A percentile compares a stretch with the other conserved stretches of the same genome.
phyloP scores from a whole-genome alignment of 2,329 filamentous ascomycete genomes.

The Ascochyta fabae region DNA sequence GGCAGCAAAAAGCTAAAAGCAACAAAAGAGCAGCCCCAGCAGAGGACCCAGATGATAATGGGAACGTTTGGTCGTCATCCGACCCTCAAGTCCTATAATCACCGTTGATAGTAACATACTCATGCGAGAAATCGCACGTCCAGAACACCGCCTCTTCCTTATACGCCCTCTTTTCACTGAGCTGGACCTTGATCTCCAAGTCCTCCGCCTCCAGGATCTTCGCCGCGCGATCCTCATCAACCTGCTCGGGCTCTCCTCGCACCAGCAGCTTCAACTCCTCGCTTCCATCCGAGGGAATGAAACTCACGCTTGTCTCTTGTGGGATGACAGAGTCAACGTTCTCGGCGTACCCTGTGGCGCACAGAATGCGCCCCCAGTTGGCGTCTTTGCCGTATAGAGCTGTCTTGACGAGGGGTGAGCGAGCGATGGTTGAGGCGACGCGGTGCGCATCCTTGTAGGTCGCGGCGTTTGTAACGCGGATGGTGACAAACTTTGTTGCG shows the following conservation, averaged over 20 bases:
- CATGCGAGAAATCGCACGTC: conserved; percentile 87
- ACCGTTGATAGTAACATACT: conserved; percentile 76
- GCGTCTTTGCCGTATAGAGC: conserved; percentile 96
- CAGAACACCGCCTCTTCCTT: conserved; percentile 75
- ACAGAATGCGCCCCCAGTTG: conserved; percentile 97
- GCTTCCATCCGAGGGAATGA: conserved; percentile 78
- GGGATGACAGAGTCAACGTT: conserved; percentile 71
- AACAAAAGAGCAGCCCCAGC: too few species aligned
- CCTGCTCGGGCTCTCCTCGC: conserved; percentile 78
- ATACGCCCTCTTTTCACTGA: conserved; percentile 66
- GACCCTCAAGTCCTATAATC: conserved; percentile 63
- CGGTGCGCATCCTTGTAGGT: conserved; percentile 74
- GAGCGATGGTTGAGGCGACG: conserved; percentile 86
- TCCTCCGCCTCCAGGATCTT: conserved; percentile 79
- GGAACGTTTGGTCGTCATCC: not conserved
- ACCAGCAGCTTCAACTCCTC: conserved; percentile 77
- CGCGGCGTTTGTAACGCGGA: conserved; percentile 77
- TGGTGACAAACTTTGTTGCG: conserved; percentile 96
- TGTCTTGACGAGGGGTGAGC: conserved; percentile 94
- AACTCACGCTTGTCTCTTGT: conserved; percentile 77
- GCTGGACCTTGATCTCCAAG: conserved; percentile 75
- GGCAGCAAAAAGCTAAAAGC: not conserved
- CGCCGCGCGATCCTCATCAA: conserved; percentile 77
- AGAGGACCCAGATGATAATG: too few species aligned
- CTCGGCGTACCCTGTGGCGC: conserved; percentile 83